Evolutionary conservation across 2,329 filamentous ascomycete species (phyloP), one percentile per base, ranked within the genome.

Genomic region (Fusarium globosum): DNA sequence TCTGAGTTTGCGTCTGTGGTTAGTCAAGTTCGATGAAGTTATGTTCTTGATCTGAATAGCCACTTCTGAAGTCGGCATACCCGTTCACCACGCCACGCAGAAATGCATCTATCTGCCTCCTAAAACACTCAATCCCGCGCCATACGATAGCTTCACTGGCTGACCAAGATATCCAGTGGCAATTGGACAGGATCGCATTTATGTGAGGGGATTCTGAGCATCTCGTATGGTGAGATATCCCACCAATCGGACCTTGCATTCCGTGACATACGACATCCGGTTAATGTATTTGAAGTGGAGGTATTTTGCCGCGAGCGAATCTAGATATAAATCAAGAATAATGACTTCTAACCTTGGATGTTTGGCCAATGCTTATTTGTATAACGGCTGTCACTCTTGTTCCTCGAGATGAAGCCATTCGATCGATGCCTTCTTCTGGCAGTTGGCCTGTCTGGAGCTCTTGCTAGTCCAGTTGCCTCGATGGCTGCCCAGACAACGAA

Each of bases 211-310:
- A 33, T 33, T 21, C 3, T 11, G 13, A 36, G 6, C 14, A 41
- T 42, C 21, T 41, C 28, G 10, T 14, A 10, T 35, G 7, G 13
- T n/a, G 28, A 51, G 30, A 69, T 35, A 51, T 69, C 38, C 65
- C 66, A 69, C 66, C 66, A 69, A 69, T 69, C 57, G 66, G 66
- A 56, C 41, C 15, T 20, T 21, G 18, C 49, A 30, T 39, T 69
- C 66, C 65, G 66, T 43, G 42, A 56, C 42, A 68, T 69, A 69
- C 65, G 65, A 23, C 28, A 69, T 69, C 28, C 21, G 58, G 66
- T 69, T 56, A 69, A 69, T 26, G 21, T 35, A 18, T 16, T 23
- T 23, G 26, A 16, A 35, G 16, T 18, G 20, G 38, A 45, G 33
- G 20, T 5, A 33, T 42, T 42, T 15, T 51, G 13, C 43, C 13